Evolutionary conservation across 2,329 filamentous ascomycete species (phyloP), one percentile per base, ranked within the genome.

Genomic region (Xylogone sp.): DNA sequence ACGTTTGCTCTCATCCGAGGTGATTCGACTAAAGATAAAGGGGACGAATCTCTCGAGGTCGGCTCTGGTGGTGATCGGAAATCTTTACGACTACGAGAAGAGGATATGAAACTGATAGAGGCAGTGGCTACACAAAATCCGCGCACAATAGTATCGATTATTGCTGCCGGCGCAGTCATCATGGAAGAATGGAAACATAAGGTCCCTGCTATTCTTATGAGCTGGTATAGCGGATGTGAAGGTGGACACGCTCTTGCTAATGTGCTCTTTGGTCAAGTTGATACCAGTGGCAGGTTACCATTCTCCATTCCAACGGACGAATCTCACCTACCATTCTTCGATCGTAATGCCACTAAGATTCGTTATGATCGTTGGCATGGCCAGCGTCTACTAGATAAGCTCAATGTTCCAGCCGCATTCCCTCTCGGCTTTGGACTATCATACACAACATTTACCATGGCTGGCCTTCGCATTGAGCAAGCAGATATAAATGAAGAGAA

Each of bases 371-470:
- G 56, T 2, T 63, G 61, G 59, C 60, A 54, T 48, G 62, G 62
- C 12, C 62, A 64, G 31, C 50, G 56, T 21, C 45, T 62, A 12
- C 52, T 65, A 7, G 61, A 64, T 47, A 58, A 55, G 43, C 45
- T 46, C 12, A 21, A 21, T 21, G n/a, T 39, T 39, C 10, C 5
- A 13, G 12, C 34, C n/a, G 34, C 34, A 39, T 85, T 84, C 66
- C 72, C 79, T 44, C 85, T 85, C 59, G 82, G 82, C 18, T 77
- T 83, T 59, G 82, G 82, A 12, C 67, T 85, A 9, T 81, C 79
- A 7, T 86, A 85, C 60, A 84, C 78, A 2, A 75, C 68, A 21
- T 45, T 45, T 21, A 20, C 43, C 5, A 18, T 16, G n/a, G 2
- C 43, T 10, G 20, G 21, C 21, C 43, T 45, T 12, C 43, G 20